Base-by-base conservation (phyloP, 495 filamentous ascomycete species). In the Aspergillus sclerotiicarbonarius region DNA sequence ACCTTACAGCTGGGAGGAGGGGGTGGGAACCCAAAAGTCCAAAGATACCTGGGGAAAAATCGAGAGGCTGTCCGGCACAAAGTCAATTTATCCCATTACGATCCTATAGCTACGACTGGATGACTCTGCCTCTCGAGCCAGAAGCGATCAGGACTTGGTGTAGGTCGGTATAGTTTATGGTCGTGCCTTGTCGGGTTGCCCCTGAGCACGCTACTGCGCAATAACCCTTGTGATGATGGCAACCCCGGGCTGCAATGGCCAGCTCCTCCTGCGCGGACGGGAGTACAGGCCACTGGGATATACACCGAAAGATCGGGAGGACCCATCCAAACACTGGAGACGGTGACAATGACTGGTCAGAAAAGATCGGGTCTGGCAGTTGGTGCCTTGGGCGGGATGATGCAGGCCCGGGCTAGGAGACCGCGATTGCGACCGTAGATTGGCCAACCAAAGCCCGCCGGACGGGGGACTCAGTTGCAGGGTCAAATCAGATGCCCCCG, bases 361-460 rank as follows among this genome's bases (percentile, higher is more conserved):
- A 52, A 63, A 64, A 55, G 64, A 66, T 54, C 67, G 69, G 67
- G 58, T 62, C 66, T 66, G 64, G 63, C 65, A 68, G 64, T 44
- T 64, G 57, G 54, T 68, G 61, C 66, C 68, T 67, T 67, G 66
- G 66, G 59, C 62, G 67, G 63, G 66, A 70, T 72, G 71, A 70
- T 76, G 66, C 66, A 64, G 54, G 50, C 51, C 44, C 51, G 57
- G 56, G 51, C 55, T 54, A 60, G 57, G 51, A 64, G 13, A 33
- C 48, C 39, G 39, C 19, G 33, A 61, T 61, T 51, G 59, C 50
- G 56, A 44, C 56, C 48, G 56, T 35, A 53, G 62, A 70, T 70
- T 69, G 70, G 68, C 13, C 45, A 62, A 63, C 70, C 63, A 47
- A 30, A 50, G 8, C 33, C 12, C 20, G 48, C 43, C 62, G 58